A percentile compares a stretch with the other conserved stretches of the same genome.
Evolutionary conservation across 306 rosid genomes (phyloP).

Genomic region (Benincasa hispida): DNA sequence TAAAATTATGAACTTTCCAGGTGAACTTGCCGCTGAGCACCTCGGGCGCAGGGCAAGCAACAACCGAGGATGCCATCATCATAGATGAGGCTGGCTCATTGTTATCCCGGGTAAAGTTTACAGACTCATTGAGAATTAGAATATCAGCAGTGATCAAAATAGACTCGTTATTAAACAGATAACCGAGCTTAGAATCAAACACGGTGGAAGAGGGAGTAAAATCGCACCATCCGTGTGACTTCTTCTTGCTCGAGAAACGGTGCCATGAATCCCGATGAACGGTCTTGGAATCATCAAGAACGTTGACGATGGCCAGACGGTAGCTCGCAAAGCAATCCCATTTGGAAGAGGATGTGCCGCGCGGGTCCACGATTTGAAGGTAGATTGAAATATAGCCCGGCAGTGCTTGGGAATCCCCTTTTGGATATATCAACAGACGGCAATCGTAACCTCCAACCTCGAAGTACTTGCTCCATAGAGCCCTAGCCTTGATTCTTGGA

Average conservation of each 20-base stretch:
- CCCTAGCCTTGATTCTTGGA: conserved; percentile 83
- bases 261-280: conserved; percentile 98
- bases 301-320: conserved; percentile 75
- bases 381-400: conserved; percentile 91
- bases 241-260: conserved; percentile 86
- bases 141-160: conserved; percentile 90
- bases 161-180: conserved; percentile 50
- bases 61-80: conserved; percentile 37
- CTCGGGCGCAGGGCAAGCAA: conserved; percentile 53
- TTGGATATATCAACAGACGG: conserved; percentile 81
- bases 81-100: conserved; percentile 40
- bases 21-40: conserved; percentile 93
- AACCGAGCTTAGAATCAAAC: conserved; percentile 82
- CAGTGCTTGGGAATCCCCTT: conserved; percentile 88
- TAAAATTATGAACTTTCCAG: conserved; percentile 94
- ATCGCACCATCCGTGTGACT: conserved; percentile 99
- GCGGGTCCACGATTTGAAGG: conserved; percentile 99
- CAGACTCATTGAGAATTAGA: conserved; percentile 71
- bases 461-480: conserved; percentile 97
- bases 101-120: conserved; percentile 74
- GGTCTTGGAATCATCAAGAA: conserved; percentile 70
- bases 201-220: conserved; percentile 81
- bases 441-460: conserved; percentile 99
- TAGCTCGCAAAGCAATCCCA: conserved; percentile 99
- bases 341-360: conserved; percentile 88